Evolutionary conservation across 2,329 filamentous ascomycete genomes (phyloP).

Genomic region (Colletotrichum cereale): DNA sequence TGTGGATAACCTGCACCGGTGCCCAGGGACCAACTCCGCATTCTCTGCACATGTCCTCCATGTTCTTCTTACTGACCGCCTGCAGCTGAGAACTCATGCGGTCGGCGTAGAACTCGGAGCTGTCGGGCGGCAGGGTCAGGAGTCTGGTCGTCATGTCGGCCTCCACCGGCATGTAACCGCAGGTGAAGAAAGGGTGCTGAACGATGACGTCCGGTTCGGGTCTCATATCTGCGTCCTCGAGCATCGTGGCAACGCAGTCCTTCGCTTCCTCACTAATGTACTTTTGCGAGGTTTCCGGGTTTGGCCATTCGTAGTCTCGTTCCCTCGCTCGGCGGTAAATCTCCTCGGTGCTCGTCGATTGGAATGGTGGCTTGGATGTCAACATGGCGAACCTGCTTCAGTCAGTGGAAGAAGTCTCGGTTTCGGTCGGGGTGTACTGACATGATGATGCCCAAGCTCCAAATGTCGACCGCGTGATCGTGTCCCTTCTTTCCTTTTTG

Average conservation of each 20-base stretch:
- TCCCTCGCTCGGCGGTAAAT: conserved; percentile 80
- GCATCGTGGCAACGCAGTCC: conserved; percentile 80
- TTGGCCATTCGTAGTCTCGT: conserved; percentile 85
- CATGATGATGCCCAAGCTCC: conserved; percentile 98
- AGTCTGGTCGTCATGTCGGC: conserved; percentile 70
- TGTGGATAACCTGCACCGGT: conserved; percentile 60
- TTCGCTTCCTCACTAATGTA: conserved; percentile 82
- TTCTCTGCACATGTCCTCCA: conserved; percentile 68
- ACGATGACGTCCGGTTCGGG: conserved; percentile 84
- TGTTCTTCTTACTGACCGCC: conserved; percentile 61
- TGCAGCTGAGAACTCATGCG: conserved; percentile 60
- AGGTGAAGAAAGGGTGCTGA: conserved; percentile 82
- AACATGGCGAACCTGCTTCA: conserved; percentile 87
- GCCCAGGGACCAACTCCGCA: conserved; percentile 71
- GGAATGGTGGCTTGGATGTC: conserved; percentile 95
- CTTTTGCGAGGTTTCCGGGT: conserved; percentile 72
- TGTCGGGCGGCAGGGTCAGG: conserved; percentile 68
- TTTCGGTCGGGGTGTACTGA: conserved; percentile 57
- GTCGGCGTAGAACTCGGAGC: conserved; percentile 68
- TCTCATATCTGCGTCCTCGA: conserved; percentile 80
- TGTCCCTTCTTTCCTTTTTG: conserved; percentile 95
- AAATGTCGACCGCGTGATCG: conserved; percentile 97
- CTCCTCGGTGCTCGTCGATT: conserved; percentile 88
- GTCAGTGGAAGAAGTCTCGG: conserved; percentile 44
- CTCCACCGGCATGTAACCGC: conserved; percentile 77